Percentiles rank a stretch among this genome's conserved stretches.
Evolutionary conservation across 2,329 filamentous ascomycete species (phyloP).

Genomic region (Aspergillus carbonarius): DNA sequence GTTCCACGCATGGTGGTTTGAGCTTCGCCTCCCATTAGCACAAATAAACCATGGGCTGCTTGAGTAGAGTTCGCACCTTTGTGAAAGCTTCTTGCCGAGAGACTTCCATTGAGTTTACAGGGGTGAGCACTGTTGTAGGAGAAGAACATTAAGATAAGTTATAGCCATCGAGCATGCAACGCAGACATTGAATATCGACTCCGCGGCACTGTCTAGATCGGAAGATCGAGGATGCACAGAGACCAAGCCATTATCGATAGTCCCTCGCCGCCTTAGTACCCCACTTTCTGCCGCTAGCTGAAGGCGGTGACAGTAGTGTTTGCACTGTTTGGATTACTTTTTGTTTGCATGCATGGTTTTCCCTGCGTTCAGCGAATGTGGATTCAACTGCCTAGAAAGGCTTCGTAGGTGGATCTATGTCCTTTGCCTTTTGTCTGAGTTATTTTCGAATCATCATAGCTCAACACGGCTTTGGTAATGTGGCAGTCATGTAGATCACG

Average conservation of each 20-base stretch:
- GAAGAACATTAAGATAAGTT: not conserved
- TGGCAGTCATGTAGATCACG: constrained; percentile 4
- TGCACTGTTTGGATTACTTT: constrained; percentile 3
- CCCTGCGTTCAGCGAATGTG: not conserved
- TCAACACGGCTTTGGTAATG: no score
- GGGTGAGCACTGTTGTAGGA: not conserved
- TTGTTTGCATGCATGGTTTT: not conserved
- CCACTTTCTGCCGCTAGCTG: constrained; percentile 26
- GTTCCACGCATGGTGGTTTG: constrained; percentile 58
- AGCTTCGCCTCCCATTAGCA: constrained; percentile 44
- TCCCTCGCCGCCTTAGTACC: constrained; percentile 12
- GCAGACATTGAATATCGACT: not conserved
- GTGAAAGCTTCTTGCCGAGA: constrained; percentile 43
- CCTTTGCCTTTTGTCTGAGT: no score
- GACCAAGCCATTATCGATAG: constrained; percentile 1
- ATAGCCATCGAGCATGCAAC: constrained; percentile 2
- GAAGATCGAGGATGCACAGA: not conserved
- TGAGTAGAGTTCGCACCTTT: constrained; percentile 29
- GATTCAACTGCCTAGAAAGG: not conserved
- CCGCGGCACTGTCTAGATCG: not conserved
- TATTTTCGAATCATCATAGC: not conserved
- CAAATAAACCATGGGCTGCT: not conserved
- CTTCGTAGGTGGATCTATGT: no score
- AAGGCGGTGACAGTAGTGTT: constrained; percentile 21
- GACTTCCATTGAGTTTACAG: constrained; percentile 32